phyloP scores from a whole-genome alignment of 2,329 filamentous ascomycete species.

The Phyllosticta citribraziliensis region DNA sequence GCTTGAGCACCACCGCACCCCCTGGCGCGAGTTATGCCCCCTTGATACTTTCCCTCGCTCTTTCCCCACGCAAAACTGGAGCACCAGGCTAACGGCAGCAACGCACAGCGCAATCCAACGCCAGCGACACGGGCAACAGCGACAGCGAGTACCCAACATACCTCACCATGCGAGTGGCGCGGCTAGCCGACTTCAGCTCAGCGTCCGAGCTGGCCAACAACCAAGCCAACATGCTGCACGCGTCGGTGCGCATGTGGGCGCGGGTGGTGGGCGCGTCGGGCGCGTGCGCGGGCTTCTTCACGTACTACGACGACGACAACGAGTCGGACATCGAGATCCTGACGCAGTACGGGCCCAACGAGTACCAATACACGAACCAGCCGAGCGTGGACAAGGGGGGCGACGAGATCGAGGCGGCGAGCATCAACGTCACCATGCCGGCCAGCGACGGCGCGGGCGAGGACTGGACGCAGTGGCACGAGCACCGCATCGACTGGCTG shows the following conservation, averaged over 20 bases:
- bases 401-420: slow-evolving; percentile 38
- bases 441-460: slow-evolving; percentile 13
- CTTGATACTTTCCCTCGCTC: not conserved
- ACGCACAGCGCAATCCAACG: slow-evolving; percentile 14
- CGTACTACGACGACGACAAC: slow-evolving; percentile 36
- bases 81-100: not conserved
- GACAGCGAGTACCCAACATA: slow-evolving; percentile 25
- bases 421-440: slow-evolving; percentile 40
- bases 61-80: not conserved
- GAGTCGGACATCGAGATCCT: slow-evolving; percentile 47
- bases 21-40: not conserved
- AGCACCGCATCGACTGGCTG: slow-evolving; percentile 53
- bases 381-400: slow-evolving; percentile 40
- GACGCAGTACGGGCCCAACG: slow-evolving; percentile 28
- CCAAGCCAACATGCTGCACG: slow-evolving; percentile 35
- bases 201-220: slow-evolving; percentile 40
- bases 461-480: slow-evolving; percentile 47
- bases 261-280: slow-evolving; percentile 36
- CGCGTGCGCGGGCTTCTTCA: slow-evolving; percentile 48
- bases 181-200: slow-evolving; percentile 34
- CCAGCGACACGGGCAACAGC: slow-evolving; percentile 19
- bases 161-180: slow-evolving; percentile 38
- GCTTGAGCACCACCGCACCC: too few relatives aligned
- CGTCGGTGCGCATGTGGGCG: slow-evolving; percentile 39
- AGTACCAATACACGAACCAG: slow-evolving; percentile 47